phyloP scores from a whole-genome alignment of 1,139 yeast species.

The Sugiyamaella novakii region DNA sequence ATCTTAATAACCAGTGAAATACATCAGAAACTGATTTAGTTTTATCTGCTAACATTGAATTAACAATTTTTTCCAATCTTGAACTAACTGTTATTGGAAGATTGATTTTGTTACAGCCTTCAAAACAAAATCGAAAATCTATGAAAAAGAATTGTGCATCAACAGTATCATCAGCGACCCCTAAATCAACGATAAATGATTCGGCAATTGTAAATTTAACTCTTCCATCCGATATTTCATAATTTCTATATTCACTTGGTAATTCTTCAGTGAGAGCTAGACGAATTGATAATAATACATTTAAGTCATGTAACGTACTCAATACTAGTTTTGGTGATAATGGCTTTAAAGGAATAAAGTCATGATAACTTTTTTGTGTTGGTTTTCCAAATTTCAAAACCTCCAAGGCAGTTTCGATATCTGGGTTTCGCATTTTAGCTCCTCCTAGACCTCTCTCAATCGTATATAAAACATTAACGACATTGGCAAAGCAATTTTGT shows the following conservation, averaged over 20 bases:
- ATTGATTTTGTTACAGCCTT: constrained; percentile 35
- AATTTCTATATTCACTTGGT: constrained; percentile 65
- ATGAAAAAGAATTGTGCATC: constrained; percentile 70
- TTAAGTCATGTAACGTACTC: constrained; percentile 66
- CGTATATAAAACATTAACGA: constrained; percentile 59
- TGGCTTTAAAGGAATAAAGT: constrained; percentile 54
- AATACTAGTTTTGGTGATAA: constrained; percentile 61
- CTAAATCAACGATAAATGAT: constrained; percentile 70
- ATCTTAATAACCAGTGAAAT: constrained; percentile 68
- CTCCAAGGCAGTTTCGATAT: constrained; percentile 80
- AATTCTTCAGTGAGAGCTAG: constrained; percentile 65
- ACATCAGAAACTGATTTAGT: constrained; percentile 55
- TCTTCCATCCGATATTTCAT: constrained; percentile 72
- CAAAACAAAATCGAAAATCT: constrained; percentile 63
- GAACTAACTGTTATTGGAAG: constrained; percentile 45
- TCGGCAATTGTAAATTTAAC: constrained; percentile 64
- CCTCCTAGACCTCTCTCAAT: constrained; percentile 70
- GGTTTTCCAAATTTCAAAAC: constrained; percentile 81
- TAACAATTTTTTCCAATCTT: constrained; percentile 58
- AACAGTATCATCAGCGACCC: constrained; percentile 64
- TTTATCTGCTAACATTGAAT: constrained; percentile 55
- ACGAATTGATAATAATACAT: constrained; percentile 71
- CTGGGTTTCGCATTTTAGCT: constrained; percentile 90
- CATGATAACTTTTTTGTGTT: constrained; percentile 61
- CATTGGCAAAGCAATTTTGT: constrained; percentile 65